phyloP scores from a whole-genome alignment of 2,329 filamentous ascomycete species.

The Hypoxylon sp. region DNA sequence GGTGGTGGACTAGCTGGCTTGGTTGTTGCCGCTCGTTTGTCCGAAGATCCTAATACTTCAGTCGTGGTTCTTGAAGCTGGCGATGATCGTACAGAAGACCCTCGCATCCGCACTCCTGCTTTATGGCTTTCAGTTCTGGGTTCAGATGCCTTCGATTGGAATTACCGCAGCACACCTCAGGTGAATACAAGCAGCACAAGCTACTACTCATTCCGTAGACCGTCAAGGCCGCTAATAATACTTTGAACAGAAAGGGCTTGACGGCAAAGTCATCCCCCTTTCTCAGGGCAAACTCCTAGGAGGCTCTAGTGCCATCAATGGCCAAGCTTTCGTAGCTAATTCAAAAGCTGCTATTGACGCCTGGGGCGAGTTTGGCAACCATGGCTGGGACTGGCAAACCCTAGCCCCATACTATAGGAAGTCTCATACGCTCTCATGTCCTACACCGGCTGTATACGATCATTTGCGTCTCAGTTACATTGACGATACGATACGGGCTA shows the following conservation, averaged over 20 bases:
- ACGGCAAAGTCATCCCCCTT: slow-evolving; percentile 9
- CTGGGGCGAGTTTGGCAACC: slow-evolving; percentile 7
- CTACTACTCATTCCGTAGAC: background rate
- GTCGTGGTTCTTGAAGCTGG: background rate
- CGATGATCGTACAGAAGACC: background rate
- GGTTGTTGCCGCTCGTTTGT: background rate
- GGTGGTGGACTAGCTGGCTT: background rate
- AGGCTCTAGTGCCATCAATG: slow-evolving; percentile 3
- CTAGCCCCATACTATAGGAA: background rate
- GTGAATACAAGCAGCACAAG: background rate
- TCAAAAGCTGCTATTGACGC: slow-evolving; percentile 11
- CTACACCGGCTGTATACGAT: background rate
- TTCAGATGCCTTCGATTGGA: background rate
- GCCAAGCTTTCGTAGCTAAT: slow-evolving; percentile 4
- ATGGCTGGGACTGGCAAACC: slow-evolving; percentile 9
- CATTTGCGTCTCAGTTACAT: background rate
- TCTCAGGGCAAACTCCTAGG: slow-evolving; percentile 8
- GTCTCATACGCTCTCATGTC: background rate
- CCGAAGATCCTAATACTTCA: background rate
- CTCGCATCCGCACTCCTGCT: background rate
- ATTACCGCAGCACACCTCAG: slow-evolving; percentile 2
- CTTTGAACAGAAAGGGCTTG: slow-evolving; percentile 5
- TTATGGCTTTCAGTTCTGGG: slow-evolving; percentile 1
- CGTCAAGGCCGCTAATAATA: background rate
- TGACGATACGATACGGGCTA: background rate